phyloP scores from a whole-genome alignment of 192 early-diverging fungal genomes.

The Podila epigama region DNA sequence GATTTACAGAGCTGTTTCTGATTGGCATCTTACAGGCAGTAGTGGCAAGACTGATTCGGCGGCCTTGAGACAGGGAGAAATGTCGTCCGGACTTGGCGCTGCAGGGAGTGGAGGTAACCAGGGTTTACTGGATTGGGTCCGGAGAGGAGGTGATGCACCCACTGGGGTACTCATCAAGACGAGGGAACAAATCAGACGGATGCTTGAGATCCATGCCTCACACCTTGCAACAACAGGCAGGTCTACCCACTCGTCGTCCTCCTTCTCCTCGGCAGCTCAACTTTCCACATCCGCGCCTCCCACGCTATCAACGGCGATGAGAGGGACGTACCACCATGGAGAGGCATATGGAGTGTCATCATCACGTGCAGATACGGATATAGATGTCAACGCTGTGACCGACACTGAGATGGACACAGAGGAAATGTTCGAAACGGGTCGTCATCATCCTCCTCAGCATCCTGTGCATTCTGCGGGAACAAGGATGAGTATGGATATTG shows the following conservation, averaged over 20 bases:
- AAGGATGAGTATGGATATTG: no score
- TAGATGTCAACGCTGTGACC: slow-evolving; percentile 22
- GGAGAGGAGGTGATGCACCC: slow-evolving; percentile 31
- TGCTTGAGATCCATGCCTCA: slow-evolving; percentile 1
- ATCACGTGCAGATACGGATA: slow-evolving; percentile 28
- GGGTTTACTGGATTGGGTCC: slow-evolving; percentile 32
- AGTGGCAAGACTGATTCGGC: not conserved
- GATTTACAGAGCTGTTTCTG: slow-evolving; percentile 6
- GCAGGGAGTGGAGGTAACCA: slow-evolving; percentile 12
- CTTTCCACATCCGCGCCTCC: not conserved
- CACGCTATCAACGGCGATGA: slow-evolving; percentile 6
- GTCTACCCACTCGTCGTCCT: slow-evolving; percentile 1
- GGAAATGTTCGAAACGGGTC: not conserved
- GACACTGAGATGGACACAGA: slow-evolving; percentile 38
- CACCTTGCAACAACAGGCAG: not conserved
- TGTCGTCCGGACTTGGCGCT: not conserved
- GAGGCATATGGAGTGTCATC: not conserved
- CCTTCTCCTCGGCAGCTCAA: not conserved
- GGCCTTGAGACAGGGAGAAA: not conserved
- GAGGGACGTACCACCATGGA: not conserved
- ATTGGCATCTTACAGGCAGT: slow-evolving; percentile 14
- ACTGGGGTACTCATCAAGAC: slow-evolving; percentile 9
- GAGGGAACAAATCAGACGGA: slow-evolving; percentile 21
- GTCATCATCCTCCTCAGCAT: not conserved
- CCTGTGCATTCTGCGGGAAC: no score